Percentiles rank a stretch among this genome's conserved stretches.
Conservation (phyloP, 2,329 filamentous ascomycete genomes). For the Ophiostoma pallidulum region DNA sequence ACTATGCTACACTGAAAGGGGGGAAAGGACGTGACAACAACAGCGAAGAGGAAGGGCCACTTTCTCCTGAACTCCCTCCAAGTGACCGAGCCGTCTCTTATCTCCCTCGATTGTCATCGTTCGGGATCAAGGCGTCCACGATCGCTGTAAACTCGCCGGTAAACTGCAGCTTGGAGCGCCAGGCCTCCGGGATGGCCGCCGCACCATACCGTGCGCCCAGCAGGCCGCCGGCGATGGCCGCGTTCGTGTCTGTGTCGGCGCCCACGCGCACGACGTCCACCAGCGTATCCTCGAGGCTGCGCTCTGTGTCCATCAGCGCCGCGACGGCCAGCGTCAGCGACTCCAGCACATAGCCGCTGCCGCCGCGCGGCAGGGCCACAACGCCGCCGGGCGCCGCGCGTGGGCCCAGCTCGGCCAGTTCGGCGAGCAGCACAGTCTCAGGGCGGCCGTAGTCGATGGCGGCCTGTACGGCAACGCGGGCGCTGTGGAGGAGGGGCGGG, state of each 20-base stretch:
- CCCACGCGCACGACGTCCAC: constrained; percentile 37
- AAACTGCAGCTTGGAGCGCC: constrained; percentile 32
- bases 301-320: constrained; percentile 29
- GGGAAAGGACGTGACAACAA: not conserved
- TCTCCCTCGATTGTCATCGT: not conserved
- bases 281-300: constrained; percentile 33
- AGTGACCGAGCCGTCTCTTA: too few species aligned
- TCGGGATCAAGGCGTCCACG: not conserved
- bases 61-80: not conserved
- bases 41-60: too few species aligned
- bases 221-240: constrained; percentile 35
- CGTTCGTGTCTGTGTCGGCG: constrained; percentile 38
- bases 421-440: constrained; percentile 17
- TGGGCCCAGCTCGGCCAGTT: constrained; percentile 26
- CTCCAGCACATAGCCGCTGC: constrained; percentile 34
- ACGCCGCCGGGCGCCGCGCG: not conserved
- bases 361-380: constrained; percentile 21
- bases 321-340: constrained; percentile 32
- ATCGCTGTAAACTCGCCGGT: constrained; percentile 25
- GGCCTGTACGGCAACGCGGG: not conserved
- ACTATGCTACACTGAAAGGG: too few species aligned
- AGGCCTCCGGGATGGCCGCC: constrained; percentile 30
- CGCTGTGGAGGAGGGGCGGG: not conserved
- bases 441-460: constrained; percentile 24
- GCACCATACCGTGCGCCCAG: constrained; percentile 36